Conservation (phyloP, 192 early-diverging fungal genomes). For the Funneliformis geosporum region DNA sequence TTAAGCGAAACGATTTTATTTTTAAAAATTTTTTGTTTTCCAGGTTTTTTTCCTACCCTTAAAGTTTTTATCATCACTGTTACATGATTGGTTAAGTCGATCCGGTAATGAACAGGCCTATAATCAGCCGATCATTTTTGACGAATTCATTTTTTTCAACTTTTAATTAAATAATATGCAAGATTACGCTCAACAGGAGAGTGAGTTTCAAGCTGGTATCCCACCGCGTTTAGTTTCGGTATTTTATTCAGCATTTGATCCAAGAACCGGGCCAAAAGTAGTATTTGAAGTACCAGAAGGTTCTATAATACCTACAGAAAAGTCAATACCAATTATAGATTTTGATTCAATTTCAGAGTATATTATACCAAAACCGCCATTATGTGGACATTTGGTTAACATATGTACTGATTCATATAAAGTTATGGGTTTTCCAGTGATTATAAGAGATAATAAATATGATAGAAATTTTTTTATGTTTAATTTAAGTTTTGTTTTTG, state of each 20-base stretch:
- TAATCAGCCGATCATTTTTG: no score
- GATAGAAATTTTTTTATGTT: conserved; percentile 84
- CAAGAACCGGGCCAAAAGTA: conserved; percentile 72
- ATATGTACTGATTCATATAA: conserved; percentile 69
- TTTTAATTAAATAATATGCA: conserved; percentile 17
- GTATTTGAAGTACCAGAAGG: conserved; percentile 77
- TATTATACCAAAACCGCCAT: conserved; percentile 79
- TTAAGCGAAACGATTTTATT: no score
- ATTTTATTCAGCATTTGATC: conserved; percentile 83
- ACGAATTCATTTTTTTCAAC: no score
- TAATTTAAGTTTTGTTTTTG: conserved; percentile 96
- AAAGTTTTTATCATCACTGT: no score
- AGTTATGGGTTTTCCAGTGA: conserved; percentile 75
- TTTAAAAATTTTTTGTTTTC: no score
- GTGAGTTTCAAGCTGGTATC: conserved; percentile 25
- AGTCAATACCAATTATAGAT: conserved; percentile 56
- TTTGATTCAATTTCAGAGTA: conserved; percentile 81
- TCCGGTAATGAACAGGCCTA: no score
- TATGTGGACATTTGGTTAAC: conserved; percentile 76
- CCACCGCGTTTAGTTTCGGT: conserved; percentile 69
- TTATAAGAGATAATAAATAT: conserved; percentile 61
- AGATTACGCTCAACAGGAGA: conserved; percentile 28
- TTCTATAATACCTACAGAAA: conserved; percentile 46
- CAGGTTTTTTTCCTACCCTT: no score
- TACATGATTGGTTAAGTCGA: no score